These are phyloP conservation scores for Thozetella sp. DNA, from an alignment of 495 filamentous ascomycete species.

Conservation along the genomic window DNA sequence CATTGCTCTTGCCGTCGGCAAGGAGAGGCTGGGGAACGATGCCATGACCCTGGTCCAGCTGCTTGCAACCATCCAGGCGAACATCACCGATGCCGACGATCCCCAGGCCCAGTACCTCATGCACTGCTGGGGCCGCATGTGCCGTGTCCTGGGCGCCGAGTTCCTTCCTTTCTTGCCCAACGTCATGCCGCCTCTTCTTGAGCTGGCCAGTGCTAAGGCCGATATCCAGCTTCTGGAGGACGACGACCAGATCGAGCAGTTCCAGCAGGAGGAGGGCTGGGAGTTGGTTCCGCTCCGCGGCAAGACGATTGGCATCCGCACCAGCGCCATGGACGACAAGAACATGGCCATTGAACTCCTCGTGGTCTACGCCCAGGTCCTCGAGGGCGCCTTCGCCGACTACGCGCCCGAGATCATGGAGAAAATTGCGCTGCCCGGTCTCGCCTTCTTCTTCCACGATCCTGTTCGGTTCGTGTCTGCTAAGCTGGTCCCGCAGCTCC, in stretches of 20 bases:
- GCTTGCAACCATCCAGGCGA: conserved; percentile 82
- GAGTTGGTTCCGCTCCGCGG: conserved; percentile 95
- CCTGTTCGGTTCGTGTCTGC: conserved; percentile 94
- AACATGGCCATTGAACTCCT: conserved; percentile 98
- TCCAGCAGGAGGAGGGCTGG: conserved; percentile 97
- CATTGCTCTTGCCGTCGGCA: conserved; percentile 94
- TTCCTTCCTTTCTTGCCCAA: conserved; percentile 90
- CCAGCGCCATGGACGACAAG: conserved; percentile 95
- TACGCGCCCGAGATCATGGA: conserved; percentile 95
- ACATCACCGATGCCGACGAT: conserved; percentile 89
- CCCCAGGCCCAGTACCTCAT: conserved; percentile 96
- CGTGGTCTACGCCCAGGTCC: conserved; percentile 92
- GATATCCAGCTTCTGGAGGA: conserved; percentile 97
- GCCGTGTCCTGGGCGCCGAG: conserved; percentile 84
- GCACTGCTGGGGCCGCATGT: conserved; percentile 99
- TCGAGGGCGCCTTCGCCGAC: conserved; percentile 88
- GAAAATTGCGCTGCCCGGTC: conserved; percentile 89
- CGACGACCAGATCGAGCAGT: conserved; percentile 88
- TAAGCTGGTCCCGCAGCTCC: conserved; percentile 90
- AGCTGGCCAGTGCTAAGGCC: conserved; percentile 91
- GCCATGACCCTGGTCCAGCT: conserved; percentile 84
- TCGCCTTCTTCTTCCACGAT: conserved; percentile 99
- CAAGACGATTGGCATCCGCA: conserved; percentile 98
- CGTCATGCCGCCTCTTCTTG: conserved; percentile 92
- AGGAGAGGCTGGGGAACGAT: conserved; percentile 86